Evolutionary conservation across 768 basidiomycete species (phyloP).

Genomic region (Hericium coralloides): DNA sequence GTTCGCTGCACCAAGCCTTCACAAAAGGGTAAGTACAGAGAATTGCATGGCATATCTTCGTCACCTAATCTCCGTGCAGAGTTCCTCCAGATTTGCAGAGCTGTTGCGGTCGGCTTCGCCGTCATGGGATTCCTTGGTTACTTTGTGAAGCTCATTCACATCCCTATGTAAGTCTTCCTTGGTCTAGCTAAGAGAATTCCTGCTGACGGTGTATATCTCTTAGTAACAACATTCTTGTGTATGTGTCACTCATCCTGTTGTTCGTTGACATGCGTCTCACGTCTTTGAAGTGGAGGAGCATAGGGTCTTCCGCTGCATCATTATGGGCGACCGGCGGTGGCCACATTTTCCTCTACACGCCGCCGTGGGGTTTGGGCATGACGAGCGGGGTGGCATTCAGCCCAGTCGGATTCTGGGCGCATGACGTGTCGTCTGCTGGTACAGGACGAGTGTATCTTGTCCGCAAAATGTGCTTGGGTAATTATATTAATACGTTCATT

Average conservation of each 20-base stretch:
- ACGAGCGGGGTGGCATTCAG: too few relatives aligned
- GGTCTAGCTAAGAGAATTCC: background rate
- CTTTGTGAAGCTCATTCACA: slow-evolving; percentile 97
- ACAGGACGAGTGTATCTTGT: too few relatives aligned
- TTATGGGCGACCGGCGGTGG: too few relatives aligned
- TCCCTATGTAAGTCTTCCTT: slow-evolving; percentile 75
- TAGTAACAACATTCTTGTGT: slow-evolving; percentile 98
- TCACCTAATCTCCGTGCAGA: slow-evolving; percentile 39
- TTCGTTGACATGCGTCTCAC: background rate
- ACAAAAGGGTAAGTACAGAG: slow-evolving; percentile 64
- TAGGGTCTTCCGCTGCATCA: slow-evolving; percentile 23
- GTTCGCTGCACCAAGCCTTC: slow-evolving; percentile 97
- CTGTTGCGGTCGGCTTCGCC: slow-evolving; percentile 94
- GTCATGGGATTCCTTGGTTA: slow-evolving; percentile 99
- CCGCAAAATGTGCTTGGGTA: too few relatives aligned
- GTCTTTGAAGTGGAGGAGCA: slow-evolving; percentile 61
- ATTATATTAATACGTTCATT: too few relatives aligned
- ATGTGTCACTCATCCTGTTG: slow-evolving; percentile 30
- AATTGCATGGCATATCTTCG: background rate
- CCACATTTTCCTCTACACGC: too few relatives aligned
- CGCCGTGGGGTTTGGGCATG: too few relatives aligned
- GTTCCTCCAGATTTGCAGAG: slow-evolving; percentile 90
- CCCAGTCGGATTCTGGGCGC: too few relatives aligned
- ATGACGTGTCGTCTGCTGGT: too few relatives aligned
- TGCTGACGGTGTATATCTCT: background rate